phyloP scores from a whole-genome alignment of 257 asterid species.

The Fraxinus pennsylvanica region DNA sequence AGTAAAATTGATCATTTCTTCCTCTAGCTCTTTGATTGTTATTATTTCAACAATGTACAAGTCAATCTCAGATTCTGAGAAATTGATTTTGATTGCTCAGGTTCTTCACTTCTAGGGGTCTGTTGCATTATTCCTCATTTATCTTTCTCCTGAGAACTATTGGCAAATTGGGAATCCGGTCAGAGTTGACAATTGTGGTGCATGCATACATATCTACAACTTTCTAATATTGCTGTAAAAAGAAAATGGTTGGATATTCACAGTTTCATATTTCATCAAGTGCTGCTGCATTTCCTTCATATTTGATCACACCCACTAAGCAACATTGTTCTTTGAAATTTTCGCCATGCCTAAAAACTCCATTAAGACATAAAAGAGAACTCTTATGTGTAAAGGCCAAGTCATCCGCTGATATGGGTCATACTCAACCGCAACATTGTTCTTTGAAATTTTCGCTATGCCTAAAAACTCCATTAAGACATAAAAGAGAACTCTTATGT shows the following conservation, averaged over 20 bases:
- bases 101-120: background rate
- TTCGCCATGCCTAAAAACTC: slow-evolving; percentile 42
- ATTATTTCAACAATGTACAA: background rate
- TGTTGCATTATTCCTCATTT: background rate
- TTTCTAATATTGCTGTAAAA: slow-evolving; percentile 10
- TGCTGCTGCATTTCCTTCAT: slow-evolving; percentile 40
- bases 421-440: slow-evolving; percentile 35
- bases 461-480: slow-evolving; percentile 32
- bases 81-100: background rate
- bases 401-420: slow-evolving; percentile 49
- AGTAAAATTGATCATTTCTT: background rate
- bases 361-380: slow-evolving; percentile 35
- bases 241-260: slow-evolving; percentile 58
- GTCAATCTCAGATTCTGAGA: background rate
- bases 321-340: slow-evolving; percentile 37
- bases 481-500: slow-evolving; percentile 29
- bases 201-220: slow-evolving; percentile 4
- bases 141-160: background rate
- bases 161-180: slow-evolving; percentile 7
- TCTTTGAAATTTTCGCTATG: slow-evolving; percentile 45
- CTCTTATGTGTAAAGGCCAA: slow-evolving; percentile 39
- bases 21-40: background rate
- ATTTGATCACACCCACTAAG: slow-evolving; percentile 35
- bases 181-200: slow-evolving; percentile 6
- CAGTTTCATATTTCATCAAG: slow-evolving; percentile 45